Evolutionary conservation across 169 alveolate genomes (phyloP), one percentile per base, ranked within the genome.

Genomic region (Eimeria sp.): DNA sequence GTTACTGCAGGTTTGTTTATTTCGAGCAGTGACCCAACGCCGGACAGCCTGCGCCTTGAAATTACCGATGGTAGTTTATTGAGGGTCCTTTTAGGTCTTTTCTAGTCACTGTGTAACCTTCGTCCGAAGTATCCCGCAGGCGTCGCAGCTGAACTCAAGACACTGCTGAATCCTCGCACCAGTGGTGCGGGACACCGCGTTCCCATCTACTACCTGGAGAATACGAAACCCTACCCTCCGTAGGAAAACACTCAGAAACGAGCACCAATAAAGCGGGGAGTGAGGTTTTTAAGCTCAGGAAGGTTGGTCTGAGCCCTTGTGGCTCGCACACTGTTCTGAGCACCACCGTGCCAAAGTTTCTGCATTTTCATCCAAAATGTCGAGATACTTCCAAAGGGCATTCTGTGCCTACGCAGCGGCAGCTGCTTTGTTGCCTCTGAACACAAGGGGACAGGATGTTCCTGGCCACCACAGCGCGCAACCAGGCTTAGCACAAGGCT

Each of bases 361-460:
- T 83, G 5, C n/a, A 5, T 25, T 27, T 25, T 43, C 25, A 3
- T 25, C 43, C 7, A 9, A 54, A 63, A 86, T 86, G 93, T 34
- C 82, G 63, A 86, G 80, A 47, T 86, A 61, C 80, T 25, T 86
- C 51, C 80, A 25, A 67, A 49, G 82, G 34, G 82, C 93, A 11
- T 63, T 86, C 63, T 86, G 63, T n/a, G 93, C 93, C 93, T 86
- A 43, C 61, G 93, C 93, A 25, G 93, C 93, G 20, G 92, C 92
- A 16, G 93, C 93, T 5, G 80, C 91, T 34, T 34, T 83, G 34
- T 34, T 63, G 43, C 93, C 93, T 2, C 80, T 86, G 63, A 63
- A 47, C n/a, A 5, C 80, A 86, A 25, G 93, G 10, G 93, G 93
- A 20, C 93, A 86, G 76, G 93, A 86, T 27, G 80, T 43, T 63